phyloP scores from a whole-genome alignment of 169 alveolate species.

The Plasmodium falciparum region DNA sequence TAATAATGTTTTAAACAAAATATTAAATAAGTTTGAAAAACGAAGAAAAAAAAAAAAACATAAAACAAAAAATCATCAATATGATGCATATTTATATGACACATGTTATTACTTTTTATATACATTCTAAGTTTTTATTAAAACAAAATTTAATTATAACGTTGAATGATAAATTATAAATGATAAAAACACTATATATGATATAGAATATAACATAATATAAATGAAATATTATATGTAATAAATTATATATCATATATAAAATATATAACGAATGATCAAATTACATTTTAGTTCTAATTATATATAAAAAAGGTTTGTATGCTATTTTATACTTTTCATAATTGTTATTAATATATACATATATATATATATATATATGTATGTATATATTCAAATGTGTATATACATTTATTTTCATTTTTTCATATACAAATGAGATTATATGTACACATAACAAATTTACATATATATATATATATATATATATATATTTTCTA shows the following conservation, averaged over 20 bases:
- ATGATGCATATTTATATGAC: slow-evolving; percentile 33
- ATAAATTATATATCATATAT: no score
- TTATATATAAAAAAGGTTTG: no score
- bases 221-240: not conserved
- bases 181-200: no score
- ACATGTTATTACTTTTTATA: slow-evolving; percentile 55
- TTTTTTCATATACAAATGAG: not conserved
- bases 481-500: not conserved
- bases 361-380: no score
- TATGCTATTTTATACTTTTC: no score
- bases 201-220: not conserved
- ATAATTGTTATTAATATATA: no score
- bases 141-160: not conserved
- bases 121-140: slow-evolving; percentile 5
- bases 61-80: not conserved
- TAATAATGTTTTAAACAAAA: slow-evolving; percentile 37
- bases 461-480: not conserved
- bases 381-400: no score
- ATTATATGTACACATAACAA: not conserved
- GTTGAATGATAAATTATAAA: not conserved
- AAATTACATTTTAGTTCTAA: no score
- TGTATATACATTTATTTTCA: no score
- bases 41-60: not conserved
- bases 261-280: not conserved
- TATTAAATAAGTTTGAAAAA: slow-evolving; percentile 34